Conservation (phyloP, 768 basidiomycete genomes). For the Mrakia blollopis region DNA sequence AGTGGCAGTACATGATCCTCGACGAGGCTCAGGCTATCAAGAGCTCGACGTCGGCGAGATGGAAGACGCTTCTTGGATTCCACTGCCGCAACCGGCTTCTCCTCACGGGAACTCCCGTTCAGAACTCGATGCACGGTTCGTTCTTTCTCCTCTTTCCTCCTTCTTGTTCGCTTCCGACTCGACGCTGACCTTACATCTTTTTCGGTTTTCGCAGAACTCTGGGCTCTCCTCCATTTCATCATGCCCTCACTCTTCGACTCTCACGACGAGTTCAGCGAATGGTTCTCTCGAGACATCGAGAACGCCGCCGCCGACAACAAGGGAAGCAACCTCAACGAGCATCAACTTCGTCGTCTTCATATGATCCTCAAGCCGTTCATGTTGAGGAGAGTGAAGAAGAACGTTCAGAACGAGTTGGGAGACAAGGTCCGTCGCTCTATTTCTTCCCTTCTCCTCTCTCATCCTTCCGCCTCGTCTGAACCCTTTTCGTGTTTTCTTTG, state of each 20-base stretch:
- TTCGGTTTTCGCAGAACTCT: conserved; percentile 61
- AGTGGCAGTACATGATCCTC: conserved; percentile 99
- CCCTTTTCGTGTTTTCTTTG: not conserved
- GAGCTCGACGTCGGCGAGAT: conserved; percentile 88
- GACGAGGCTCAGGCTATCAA: conserved; percentile 99
- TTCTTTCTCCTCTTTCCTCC: not conserved
- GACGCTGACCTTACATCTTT: not conserved
- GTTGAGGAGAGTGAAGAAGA: conserved; percentile 91
- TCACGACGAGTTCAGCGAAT: conserved; percentile 98
- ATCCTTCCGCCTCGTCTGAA: not conserved
- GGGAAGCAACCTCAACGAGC: conserved; percentile 84
- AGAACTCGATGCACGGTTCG: conserved; percentile 98
- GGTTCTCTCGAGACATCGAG: conserved; percentile 99
- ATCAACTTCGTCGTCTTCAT: conserved; percentile 88
- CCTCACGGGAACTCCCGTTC: conserved; percentile 95
- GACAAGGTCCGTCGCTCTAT: conserved; percentile 72
- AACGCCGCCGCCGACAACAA: conserved; percentile 72
- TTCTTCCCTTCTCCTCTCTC: not conserved
- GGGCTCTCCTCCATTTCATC: conserved; percentile 98
- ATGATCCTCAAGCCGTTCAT: conserved; percentile 99
- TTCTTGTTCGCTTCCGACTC: not conserved
- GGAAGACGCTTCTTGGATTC: conserved; percentile 94
- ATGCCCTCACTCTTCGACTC: conserved; percentile 99
- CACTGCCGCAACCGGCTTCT: conserved; percentile 92
- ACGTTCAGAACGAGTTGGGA: conserved; percentile 98